Evolutionary conservation across 2,329 filamentous ascomycete genomes (phyloP), one percentile per base, ranked within the genome.

Genomic region (Sodiomyces alkalinus): DNA sequence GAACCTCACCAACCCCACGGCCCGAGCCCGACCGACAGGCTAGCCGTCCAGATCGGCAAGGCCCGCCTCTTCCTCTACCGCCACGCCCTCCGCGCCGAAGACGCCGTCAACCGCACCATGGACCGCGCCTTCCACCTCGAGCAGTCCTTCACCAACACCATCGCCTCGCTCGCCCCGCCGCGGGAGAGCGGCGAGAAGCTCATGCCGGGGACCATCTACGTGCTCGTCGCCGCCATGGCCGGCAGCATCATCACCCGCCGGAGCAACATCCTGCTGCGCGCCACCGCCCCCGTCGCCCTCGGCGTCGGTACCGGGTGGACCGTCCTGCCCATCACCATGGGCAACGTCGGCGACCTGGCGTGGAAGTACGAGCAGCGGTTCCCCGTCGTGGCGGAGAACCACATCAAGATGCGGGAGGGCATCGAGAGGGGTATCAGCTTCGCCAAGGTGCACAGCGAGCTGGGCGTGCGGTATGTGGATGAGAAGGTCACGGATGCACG

Each of bases 281-380:
- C 77, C 30, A 62, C 75, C 2, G 67, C 80, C 2, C 90, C 90
- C 8, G 55, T 87, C 27, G 74, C 76, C 13, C 72, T 94, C 23
- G 90, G 86, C 40, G 60, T 92, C 37, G 74, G 74, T 31, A 80
- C 85, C 32, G 85, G 81, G 33, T 90, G 85, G 73, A 64, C 74
- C 35, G 74, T 93, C 21, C 58, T 98, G 27, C 90, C 90, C 24
- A 64, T 90, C 39, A 98, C 90, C 22, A 92, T 85, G 68, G 63
- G 72, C 51, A 98, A 98, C 55, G 73, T 92, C 17, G 74, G 77
- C 23, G 76, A 87, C 47, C 61, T 96, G 48, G 60, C 79, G 25
- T 98, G 90, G 90, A 74, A 72, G 49, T 98, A 90, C 52, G 90
- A 98, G 73, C 71, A 92, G 66, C 74, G 68, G 45, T 80, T 86